Base-by-base conservation (phyloP, 495 filamentous ascomycete genomes). In the Letharia lupina region DNA sequence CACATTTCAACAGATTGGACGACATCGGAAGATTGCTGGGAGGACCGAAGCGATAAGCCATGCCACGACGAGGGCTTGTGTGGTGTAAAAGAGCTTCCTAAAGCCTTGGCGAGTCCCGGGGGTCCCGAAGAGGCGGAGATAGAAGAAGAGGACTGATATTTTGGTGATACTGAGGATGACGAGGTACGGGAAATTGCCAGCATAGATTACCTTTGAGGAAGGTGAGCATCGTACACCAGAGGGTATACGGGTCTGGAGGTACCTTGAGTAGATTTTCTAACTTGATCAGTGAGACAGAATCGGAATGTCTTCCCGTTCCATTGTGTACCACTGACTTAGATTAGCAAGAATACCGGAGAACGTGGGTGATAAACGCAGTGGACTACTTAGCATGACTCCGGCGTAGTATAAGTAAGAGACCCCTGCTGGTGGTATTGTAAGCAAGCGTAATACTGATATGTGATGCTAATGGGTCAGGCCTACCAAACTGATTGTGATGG, bases 131-230 rank as follows among this genome's bases (percentile, higher is more conserved):
- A 64, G 62, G 16, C 62, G 62, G 42, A 44, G 23, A 23, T 64
- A 64, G 62, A 64, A 64, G 31, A 64, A 37, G 1, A 64, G 52
- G 23, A 64, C 58, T 23, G 62, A 64, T 39, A 31, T 58, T 58
- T 58, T 64, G 3, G 56, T 64, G 10, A 44, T 58, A 5, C 48
- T 58, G 48, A 64, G 37, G 12, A 33, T 54, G 41, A 58, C 1
- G n/a, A 56, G 62, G 40, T 64, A 64, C 8, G 20, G 44, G 23
- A 64, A 44, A 39, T 58, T 31, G 40, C 50, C 56, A 20, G 23
- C 40, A 37, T 64, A 64, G 3, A 64, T 12, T 0, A 33, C 37
- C 52, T 64, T 16, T 57, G 48, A 57, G n/a, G 52, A 37, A 10
- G 16, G 31, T 64, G 15, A 64, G 40, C 16, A 58, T 58, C 2